Evolutionary conservation across 75 land plant genomes (phyloP).

Genomic region (Selaginella tamariscina): DNA sequence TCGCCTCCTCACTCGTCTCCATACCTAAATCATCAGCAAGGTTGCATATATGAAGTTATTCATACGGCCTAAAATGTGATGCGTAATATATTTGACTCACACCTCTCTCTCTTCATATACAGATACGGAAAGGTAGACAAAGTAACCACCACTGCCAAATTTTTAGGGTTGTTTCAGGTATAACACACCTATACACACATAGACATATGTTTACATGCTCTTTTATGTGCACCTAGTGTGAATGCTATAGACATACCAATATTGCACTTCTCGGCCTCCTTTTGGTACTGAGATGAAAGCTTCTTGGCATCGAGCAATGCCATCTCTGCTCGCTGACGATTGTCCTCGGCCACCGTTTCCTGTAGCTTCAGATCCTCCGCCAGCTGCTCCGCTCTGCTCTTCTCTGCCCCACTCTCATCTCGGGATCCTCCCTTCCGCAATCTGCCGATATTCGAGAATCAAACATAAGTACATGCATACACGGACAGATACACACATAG

Average conservation of each 20-base stretch:
- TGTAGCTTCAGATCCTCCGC: constrained; percentile 55
- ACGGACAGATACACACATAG: not conserved
- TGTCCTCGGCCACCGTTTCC: constrained; percentile 46
- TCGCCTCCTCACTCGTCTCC: constrained; percentile 81
- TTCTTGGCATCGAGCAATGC: constrained; percentile 68
- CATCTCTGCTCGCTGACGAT: constrained; percentile 48
- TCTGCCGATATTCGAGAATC: too few relatives aligned
- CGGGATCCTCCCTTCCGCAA: constrained; percentile 57
- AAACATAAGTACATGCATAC: not conserved
- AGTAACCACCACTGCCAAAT: too few relatives aligned
- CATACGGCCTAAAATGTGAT: not conserved
- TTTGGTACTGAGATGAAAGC: constrained; percentile 62
- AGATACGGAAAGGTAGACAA: too few relatives aligned
- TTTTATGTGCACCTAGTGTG: too few relatives aligned
- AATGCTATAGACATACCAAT: too few relatives aligned
- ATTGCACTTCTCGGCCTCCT: constrained; percentile 81
- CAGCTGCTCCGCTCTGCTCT: constrained; percentile 40
- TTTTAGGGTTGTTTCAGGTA: too few relatives aligned
- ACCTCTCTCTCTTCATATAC: too few relatives aligned
- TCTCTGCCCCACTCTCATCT: constrained; percentile 44
- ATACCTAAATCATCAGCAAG: constrained; percentile 23
- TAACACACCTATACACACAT: too few relatives aligned
- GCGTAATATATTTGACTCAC: too few relatives aligned
- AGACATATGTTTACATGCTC: too few relatives aligned
- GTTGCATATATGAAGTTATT: not conserved